A percentile compares a stretch with the other conserved stretches of the same genome.
Evolutionary conservation across 495 filamentous ascomycete species (phyloP).

Genomic region (Aspergillus taichungensis): DNA sequence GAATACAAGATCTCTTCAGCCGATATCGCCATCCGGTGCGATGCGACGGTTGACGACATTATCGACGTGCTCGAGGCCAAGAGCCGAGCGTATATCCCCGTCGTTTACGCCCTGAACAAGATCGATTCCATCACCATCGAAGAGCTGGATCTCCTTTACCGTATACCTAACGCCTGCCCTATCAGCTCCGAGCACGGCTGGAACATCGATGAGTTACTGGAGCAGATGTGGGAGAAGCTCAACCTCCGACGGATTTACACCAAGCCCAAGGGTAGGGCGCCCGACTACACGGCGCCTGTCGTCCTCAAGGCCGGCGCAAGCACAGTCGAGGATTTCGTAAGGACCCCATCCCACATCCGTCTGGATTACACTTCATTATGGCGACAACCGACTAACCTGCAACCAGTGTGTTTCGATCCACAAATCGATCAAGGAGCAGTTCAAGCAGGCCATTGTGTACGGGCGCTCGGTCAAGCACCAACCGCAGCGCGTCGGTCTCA

Average conservation of each 20-base stretch:
- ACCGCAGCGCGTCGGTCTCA: constrained; percentile 86
- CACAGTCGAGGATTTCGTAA: constrained; percentile 94
- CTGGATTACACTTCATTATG: too few species aligned
- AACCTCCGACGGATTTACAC: constrained; percentile 89
- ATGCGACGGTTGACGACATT: constrained; percentile 83
- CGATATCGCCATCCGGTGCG: constrained; percentile 95
- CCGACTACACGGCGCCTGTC: constrained; percentile 87
- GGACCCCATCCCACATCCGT: constrained; percentile 17
- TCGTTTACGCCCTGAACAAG: constrained; percentile 98
- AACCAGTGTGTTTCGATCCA: constrained; percentile 90
- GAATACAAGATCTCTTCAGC: constrained; percentile 97
- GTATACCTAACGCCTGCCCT: constrained; percentile 91
- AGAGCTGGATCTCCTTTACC: constrained; percentile 89
- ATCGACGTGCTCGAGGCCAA: constrained; percentile 96
- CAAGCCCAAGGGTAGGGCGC: constrained; percentile 91
- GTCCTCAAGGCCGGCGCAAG: constrained; percentile 74
- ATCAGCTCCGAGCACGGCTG: constrained; percentile 98
- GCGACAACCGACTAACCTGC: constrained; percentile 15
- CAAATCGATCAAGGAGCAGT: constrained; percentile 90
- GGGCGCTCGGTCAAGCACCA: constrained; percentile 98
- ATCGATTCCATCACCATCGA: constrained; percentile 98
- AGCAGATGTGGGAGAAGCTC: constrained; percentile 97
- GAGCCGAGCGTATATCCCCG: constrained; percentile 90
- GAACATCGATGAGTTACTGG: constrained; percentile 95
- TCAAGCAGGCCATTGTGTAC: constrained; percentile 92